phyloP scores from a whole-genome alignment of 768 basidiomycete species.

The Russula vinacea region DNA sequence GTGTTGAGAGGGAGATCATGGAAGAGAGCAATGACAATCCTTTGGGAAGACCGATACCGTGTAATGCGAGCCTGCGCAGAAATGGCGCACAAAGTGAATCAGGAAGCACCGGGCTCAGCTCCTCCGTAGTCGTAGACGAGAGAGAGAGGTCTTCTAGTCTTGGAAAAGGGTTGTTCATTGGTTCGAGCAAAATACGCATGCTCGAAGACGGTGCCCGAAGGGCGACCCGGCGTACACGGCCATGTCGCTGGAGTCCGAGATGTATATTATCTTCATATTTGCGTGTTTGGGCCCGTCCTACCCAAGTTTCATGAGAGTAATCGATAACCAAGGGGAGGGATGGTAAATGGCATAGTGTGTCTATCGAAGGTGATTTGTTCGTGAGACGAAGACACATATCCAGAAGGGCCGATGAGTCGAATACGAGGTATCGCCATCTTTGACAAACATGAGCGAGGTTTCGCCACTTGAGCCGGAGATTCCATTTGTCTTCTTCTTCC shows the following conservation, averaged over 20 bases:
- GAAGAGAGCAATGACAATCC: neutral
- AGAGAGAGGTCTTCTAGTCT: neutral
- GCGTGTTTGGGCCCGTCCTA: neutral
- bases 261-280: neutral
- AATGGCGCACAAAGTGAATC: neutral
- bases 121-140: neutral
- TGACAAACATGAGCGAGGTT: slow-evolving; percentile 13
- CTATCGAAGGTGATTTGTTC: neutral
- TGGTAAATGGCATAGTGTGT: neutral
- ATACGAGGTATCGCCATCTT: slow-evolving; percentile 6
- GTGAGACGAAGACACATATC: neutral
- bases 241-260: neutral
- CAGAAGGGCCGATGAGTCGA: neutral
- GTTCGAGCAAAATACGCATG: neutral
- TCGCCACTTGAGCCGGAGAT: slow-evolving; percentile 2
- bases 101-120: neutral
- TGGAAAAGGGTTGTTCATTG: neutral
- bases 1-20: neutral
- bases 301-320: too few species aligned
- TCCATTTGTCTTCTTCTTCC: neutral
- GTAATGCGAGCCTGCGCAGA: neutral
- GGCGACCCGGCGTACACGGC: neutral
- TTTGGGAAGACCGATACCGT: slow-evolving; percentile 1
- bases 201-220: neutral
- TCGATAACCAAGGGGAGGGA: neutral